phyloP scores from a whole-genome alignment of 148 eudicot species.

The Amaranthus hypochondriacus region DNA sequence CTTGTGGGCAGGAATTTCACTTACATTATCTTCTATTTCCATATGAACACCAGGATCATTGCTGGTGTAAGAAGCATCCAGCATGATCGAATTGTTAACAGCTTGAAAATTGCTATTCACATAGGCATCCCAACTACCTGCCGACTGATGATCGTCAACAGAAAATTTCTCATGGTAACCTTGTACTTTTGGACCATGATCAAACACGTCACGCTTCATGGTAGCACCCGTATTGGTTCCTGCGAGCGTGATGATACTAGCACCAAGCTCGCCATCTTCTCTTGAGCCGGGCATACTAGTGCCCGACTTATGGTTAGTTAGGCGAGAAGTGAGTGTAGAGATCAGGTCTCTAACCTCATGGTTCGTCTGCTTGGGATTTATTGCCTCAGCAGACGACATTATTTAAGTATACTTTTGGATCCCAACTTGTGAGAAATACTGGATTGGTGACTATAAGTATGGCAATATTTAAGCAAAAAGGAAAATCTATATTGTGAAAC shows the following conservation, averaged over 20 bases:
- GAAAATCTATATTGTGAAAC: background rate
- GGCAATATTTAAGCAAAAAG: background rate
- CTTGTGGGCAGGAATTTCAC: conserved; percentile 10
- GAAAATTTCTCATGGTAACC: background rate
- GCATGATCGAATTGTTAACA: conserved; percentile 81
- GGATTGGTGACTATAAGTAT: background rate
- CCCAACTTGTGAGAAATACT: no score
- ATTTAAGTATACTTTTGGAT: no score
- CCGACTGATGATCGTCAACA: conserved; percentile 16
- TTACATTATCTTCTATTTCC: conserved; percentile 34
- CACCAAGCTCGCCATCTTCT: conserved; percentile 39
- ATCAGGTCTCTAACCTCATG: conserved; percentile 54
- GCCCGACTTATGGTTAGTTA: conserved; percentile 36
- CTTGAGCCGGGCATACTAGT: conserved; percentile 23
- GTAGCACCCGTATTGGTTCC: conserved; percentile 79
- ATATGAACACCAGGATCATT: conserved; percentile 88
- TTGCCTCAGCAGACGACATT: conserved; percentile 11
- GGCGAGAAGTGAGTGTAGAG: conserved; percentile 45
- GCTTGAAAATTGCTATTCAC: conserved; percentile 83
- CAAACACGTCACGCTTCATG: conserved; percentile 52
- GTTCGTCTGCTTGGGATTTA: conserved; percentile 34
- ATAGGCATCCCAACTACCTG: conserved; percentile 35
- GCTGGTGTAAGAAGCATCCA: conserved; percentile 52
- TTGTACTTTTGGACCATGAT: conserved; percentile 13
- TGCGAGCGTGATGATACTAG: conserved; percentile 54